These are phyloP conservation scores for Claviceps arundinis DNA, from an alignment of 2,329 filamentous ascomycete species.

Conservation along the genomic window DNA sequence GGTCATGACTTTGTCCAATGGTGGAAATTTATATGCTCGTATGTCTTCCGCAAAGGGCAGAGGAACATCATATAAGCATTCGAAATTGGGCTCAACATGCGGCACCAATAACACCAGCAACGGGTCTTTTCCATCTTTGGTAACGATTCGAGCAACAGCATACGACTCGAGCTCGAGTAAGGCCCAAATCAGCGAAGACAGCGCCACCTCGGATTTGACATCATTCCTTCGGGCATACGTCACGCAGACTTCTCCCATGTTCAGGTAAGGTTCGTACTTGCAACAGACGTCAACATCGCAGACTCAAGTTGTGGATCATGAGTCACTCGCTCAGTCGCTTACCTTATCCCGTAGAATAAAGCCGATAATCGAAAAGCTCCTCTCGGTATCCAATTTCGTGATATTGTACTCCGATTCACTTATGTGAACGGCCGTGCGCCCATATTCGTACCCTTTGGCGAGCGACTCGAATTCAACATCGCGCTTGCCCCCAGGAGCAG, in stretches of 20 bases:
- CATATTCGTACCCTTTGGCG: constrained; percentile 90
- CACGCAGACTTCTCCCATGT: constrained; percentile 68
- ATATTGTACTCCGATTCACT: constrained; percentile 75
- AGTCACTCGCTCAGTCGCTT: constrained; percentile 14
- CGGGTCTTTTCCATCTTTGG: constrained; percentile 72
- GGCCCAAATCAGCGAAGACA: constrained; percentile 83
- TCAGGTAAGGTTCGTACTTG: constrained; percentile 71
- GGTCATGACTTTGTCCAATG: constrained; percentile 75
- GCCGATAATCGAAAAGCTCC: constrained; percentile 69
- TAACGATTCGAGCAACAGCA: constrained; percentile 72
- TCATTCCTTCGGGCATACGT: constrained; percentile 68
- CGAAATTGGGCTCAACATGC: constrained; percentile 61
- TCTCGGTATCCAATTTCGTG: constrained; percentile 69
- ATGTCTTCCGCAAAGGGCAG: constrained; percentile 90
- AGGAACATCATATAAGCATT: constrained; percentile 80
- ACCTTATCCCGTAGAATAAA: constrained; percentile 67
- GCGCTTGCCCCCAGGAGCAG: constrained; percentile 62
- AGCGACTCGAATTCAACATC: constrained; percentile 74
- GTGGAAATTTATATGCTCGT: constrained; percentile 80
- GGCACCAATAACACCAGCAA: constrained; percentile 67
- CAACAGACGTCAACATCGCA: neutral
- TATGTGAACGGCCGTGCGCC: constrained; percentile 81
- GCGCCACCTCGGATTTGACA: constrained; percentile 66
- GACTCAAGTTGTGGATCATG: neutral
- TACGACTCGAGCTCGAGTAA: constrained; percentile 75